Percentiles rank a stretch among this genome's conserved stretches.
phyloP scores from a whole-genome alignment of 148 eudicot genomes.

The Suaeda aralocaspica region DNA sequence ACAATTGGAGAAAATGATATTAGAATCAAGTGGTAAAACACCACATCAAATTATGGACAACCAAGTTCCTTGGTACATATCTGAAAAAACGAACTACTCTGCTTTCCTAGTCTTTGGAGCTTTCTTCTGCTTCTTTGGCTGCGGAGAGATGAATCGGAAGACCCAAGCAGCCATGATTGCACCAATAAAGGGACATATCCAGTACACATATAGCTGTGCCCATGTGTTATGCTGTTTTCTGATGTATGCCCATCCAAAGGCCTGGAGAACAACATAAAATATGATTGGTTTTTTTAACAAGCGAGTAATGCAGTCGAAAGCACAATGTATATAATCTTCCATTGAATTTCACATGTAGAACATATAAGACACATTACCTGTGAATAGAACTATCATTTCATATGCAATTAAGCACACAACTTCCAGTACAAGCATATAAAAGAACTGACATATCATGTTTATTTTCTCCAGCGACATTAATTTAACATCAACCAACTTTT shows the following conservation, averaged over 20 bases:
- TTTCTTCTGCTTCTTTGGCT: constrained; percentile 55
- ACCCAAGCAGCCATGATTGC: constrained; percentile 72
- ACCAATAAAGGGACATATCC: constrained; percentile 84
- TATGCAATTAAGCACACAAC: too few relatives aligned
- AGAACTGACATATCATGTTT: not conserved
- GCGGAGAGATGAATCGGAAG: constrained; percentile 58
- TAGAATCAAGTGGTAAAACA: not conserved
- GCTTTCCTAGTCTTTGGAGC: constrained; percentile 34
- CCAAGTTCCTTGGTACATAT: constrained; percentile 9
- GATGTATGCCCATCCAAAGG: constrained; percentile 92
- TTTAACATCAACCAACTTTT: not conserved
- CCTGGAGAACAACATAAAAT: constrained; percentile 41
- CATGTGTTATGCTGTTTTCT: constrained; percentile 69
- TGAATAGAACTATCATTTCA: too few relatives aligned
- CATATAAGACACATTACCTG: not conserved
- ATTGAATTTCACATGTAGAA: not conserved
- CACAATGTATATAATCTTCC: not conserved
- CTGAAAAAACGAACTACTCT: constrained; percentile 18
- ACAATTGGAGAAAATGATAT: not conserved
- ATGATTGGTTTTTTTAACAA: not conserved
- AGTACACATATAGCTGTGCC: constrained; percentile 88
- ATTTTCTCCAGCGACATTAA: not conserved
- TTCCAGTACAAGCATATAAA: too few relatives aligned
- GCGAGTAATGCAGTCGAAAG: not conserved
- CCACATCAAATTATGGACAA: constrained; percentile 17